Conservation (phyloP, 78 protist species). For the Tieghemostelium lacteum region DNA sequence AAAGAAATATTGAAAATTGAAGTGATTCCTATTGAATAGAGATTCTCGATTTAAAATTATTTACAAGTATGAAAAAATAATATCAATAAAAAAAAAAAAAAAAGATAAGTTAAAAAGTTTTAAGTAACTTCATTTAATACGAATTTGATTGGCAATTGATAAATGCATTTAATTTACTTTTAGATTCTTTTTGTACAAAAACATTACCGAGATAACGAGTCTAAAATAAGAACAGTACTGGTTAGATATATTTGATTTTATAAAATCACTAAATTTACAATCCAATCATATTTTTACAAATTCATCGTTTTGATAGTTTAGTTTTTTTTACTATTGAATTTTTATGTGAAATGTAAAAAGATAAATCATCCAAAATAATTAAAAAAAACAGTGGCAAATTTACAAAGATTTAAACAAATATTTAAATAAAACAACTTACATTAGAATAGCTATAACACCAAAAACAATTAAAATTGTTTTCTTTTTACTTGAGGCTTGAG, state of each 20-base stretch:
- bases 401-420: neutral
- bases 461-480: neutral
- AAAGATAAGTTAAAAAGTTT: neutral
- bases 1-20: too few species aligned
- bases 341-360: neutral
- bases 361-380: neutral
- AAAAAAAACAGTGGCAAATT: neutral
- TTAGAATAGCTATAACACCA: neutral
- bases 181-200: conserved; percentile 7
- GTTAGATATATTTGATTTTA: neutral
- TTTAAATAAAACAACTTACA: neutral
- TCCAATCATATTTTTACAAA: too few species aligned
- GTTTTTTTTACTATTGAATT: neutral
- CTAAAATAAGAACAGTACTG: neutral
- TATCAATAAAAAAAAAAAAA: neutral
- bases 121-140: neutral
- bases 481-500: neutral
- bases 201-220: neutral
- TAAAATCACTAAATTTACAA: too few species aligned
- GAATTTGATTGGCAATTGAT: neutral
- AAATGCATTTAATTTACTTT: neutral
- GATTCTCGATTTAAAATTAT: neutral
- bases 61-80: neutral
- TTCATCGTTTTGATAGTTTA: neutral
- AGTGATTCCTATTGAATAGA: neutral